A percentile compares a stretch with the other conserved stretches of the same genome.
Evolutionary conservation across 2,329 filamentous ascomycete species (phyloP).

Genomic region (Daldinia sp.): DNA sequence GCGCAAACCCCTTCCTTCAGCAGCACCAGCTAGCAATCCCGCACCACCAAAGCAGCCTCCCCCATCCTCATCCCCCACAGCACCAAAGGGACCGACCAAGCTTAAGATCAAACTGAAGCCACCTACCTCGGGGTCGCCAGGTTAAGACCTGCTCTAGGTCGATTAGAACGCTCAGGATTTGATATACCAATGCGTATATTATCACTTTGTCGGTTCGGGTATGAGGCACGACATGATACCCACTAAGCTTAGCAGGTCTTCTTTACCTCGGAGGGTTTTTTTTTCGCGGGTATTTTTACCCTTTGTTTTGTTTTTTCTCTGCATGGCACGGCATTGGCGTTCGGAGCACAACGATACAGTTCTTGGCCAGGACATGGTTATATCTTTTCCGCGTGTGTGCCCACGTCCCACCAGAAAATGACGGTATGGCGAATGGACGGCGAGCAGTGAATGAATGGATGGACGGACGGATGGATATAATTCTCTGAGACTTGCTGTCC

Average conservation of each 20-base stretch:
- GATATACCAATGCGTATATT: neutral
- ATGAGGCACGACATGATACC: neutral
- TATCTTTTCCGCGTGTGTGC: neutral
- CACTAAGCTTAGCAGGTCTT: too few relatives aligned
- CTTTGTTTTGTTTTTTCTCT: slow-evolving; percentile 8
- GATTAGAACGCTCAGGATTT: neutral
- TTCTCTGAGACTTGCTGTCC: neutral
- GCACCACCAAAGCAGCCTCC: slow-evolving; percentile 22
- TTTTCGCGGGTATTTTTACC: neutral
- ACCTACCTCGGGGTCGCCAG: slow-evolving; percentile 12
- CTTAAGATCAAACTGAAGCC: slow-evolving; percentile 47
- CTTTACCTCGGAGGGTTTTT: neutral
- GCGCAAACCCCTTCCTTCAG: slow-evolving; percentile 43
- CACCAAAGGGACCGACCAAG: slow-evolving; percentile 35
- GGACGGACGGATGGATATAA: neutral
- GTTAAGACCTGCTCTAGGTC: slow-evolving; percentile 7
- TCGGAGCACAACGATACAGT: slow-evolving; percentile 5
- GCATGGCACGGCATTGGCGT: slow-evolving; percentile 22
- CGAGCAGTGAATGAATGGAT: neutral
- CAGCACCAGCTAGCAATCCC: slow-evolving; percentile 24
- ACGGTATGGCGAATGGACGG: neutral
- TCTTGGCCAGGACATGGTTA: slow-evolving; percentile 3
- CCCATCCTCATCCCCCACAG: slow-evolving; percentile 22
- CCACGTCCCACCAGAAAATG: neutral
- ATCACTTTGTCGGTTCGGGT: neutral